Evolutionary conservation across 2,329 filamentous ascomycete genomes (phyloP).

Genomic region (Fusarium sulawesiense): DNA sequence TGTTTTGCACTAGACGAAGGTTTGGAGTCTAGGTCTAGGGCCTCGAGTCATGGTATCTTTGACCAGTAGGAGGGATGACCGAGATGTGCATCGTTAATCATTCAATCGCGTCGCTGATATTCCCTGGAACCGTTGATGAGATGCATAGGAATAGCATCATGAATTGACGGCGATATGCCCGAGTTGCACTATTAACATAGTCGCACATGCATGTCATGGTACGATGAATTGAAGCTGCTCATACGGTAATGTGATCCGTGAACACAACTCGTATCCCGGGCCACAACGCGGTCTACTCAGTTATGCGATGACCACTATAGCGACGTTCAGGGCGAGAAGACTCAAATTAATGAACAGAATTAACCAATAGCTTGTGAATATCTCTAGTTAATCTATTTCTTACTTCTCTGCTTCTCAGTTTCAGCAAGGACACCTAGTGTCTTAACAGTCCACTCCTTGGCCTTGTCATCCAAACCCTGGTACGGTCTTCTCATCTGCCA

Average conservation of each 20-base stretch:
- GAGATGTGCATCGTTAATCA: not conserved
- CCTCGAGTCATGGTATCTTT: not conserved
- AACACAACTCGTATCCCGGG: not conserved
- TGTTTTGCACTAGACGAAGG: not conserved
- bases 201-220: not conserved
- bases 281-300: not conserved
- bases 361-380: not conserved
- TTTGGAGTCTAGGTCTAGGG: not conserved
- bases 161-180: not conserved
- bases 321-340: too few species aligned
- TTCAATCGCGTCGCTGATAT: not conserved
- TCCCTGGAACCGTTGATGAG: not conserved
- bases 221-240: not conserved
- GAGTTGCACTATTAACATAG: not conserved
- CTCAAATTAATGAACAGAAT: not conserved
- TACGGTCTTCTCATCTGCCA: slow-evolving; percentile 60
- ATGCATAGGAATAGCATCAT: not conserved
- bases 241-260: not conserved
- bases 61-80: slow-evolving; percentile 34
- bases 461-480: slow-evolving; percentile 50
- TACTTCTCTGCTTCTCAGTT: slow-evolving; percentile 43
- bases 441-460: slow-evolving; percentile 57
- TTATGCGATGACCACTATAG: not conserved
- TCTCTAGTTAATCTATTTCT: not conserved
- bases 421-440: slow-evolving; percentile 54